A percentile compares a stretch with the other conserved stretches of the same genome.
Evolutionary conservation across 805 yeast species (phyloP).

Genomic region (Saturnispora zaruensis): DNA sequence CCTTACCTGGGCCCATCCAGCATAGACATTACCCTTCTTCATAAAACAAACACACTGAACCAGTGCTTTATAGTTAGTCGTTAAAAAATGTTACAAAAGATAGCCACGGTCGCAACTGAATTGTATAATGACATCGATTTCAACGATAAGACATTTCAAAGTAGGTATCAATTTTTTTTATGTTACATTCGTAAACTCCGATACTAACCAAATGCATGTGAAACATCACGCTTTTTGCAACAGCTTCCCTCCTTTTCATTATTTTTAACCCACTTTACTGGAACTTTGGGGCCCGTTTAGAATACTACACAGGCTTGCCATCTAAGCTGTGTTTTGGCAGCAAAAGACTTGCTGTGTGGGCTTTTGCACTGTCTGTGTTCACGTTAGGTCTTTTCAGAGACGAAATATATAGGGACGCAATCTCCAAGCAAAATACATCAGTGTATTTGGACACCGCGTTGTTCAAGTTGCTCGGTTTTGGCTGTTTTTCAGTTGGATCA

Average conservation of each 20-base stretch:
- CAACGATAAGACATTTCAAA: slow-evolving; percentile 18
- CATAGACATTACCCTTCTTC: neutral
- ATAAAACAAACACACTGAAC: neutral
- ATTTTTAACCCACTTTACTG: slow-evolving; percentile 92
- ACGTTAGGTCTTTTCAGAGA: slow-evolving; percentile 80
- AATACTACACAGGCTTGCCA: slow-evolving; percentile 66
- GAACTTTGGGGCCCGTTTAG: slow-evolving; percentile 86
- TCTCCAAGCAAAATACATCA: slow-evolving; percentile 61
- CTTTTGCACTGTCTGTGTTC: slow-evolving; percentile 76
- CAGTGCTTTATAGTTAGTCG: neutral
- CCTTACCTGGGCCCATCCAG: neutral
- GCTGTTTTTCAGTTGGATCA: slow-evolving; percentile 60
- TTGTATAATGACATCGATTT: slow-evolving; percentile 20
- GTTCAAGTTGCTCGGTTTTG: slow-evolving; percentile 38
- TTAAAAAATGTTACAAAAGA: neutral
- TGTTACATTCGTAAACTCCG: neutral
- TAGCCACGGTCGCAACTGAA: slow-evolving; percentile 9
- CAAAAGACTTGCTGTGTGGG: slow-evolving; percentile 70
- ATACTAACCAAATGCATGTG: neutral
- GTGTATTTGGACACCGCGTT: slow-evolving; percentile 39
- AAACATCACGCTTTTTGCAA: slow-evolving; percentile 3
- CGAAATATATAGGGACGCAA: slow-evolving; percentile 59
- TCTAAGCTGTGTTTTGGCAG: slow-evolving; percentile 67
- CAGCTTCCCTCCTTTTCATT: slow-evolving; percentile 54
- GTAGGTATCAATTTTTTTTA: slow-evolving; percentile 15